Conservation (phyloP, 352 stramenopile species). For the Pythium phragmiticola region DNA sequence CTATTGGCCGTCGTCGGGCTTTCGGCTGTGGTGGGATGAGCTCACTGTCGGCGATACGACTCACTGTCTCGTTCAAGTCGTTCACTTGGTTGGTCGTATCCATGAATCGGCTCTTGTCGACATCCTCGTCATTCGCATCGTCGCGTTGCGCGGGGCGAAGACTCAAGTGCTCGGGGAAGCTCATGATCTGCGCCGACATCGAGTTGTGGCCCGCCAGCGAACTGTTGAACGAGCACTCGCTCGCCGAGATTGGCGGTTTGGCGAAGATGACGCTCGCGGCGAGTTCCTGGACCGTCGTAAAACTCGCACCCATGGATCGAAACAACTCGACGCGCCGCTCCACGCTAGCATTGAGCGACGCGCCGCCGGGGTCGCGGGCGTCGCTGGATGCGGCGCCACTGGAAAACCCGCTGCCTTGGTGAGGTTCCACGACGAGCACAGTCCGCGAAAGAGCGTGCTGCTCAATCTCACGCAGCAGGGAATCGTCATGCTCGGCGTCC, state of each 20-base stretch:
- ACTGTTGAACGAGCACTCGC: constrained; percentile 62
- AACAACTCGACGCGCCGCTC: constrained; percentile 65
- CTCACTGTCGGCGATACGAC: not conserved
- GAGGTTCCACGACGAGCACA: constrained; percentile 65
- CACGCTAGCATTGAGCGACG: constrained; percentile 29
- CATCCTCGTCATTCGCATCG: constrained; percentile 26
- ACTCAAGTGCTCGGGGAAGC: constrained; percentile 73
- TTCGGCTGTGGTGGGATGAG: not conserved
- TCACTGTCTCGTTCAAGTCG: not conserved
- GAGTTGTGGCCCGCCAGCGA: constrained; percentile 54
- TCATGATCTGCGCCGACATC: constrained; percentile 52
- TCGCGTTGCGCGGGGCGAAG: constrained; percentile 32
- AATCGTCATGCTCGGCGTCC: constrained; percentile 47
- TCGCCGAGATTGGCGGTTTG: constrained; percentile 51
- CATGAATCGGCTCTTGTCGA: not conserved
- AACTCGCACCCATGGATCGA: constrained; percentile 57
- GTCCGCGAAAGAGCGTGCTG: constrained; percentile 42
- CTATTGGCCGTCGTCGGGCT: not conserved
- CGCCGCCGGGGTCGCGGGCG: constrained; percentile 20
- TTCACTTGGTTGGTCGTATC: not conserved
- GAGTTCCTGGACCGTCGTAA: constrained; percentile 80
- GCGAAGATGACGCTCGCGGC: constrained; percentile 83
- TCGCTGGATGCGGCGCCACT: constrained; percentile 56
- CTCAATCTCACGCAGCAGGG: constrained; percentile 57
- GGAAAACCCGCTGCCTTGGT: constrained; percentile 50